Conservation (phyloP, 2,329 filamentous ascomycete species). For the Trichoderma asperellum region DNA sequence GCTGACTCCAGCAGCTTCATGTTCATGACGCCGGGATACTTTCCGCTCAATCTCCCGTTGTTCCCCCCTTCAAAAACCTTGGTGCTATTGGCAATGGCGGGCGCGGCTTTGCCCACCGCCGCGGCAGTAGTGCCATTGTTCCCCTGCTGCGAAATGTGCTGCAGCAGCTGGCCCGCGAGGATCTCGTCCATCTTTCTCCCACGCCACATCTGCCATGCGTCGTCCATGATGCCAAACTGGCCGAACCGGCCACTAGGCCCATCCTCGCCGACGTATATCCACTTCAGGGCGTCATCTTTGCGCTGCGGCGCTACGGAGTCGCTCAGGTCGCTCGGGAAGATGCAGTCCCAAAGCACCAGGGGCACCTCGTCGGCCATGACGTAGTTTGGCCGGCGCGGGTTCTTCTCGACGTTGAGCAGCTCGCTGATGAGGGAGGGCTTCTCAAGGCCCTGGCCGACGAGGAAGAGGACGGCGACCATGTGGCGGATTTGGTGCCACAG, state of each 20-base stretch:
- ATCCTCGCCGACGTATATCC: slow-evolving; percentile 78
- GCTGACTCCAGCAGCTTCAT: slow-evolving; percentile 54
- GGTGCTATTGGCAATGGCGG: slow-evolving; percentile 38
- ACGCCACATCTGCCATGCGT: slow-evolving; percentile 83
- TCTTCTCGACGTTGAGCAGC: slow-evolving; percentile 72
- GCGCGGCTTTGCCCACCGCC: neutral
- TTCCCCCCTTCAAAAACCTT: slow-evolving; percentile 61
- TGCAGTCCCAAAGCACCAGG: slow-evolving; percentile 93
- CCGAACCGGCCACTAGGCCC: slow-evolving; percentile 64
- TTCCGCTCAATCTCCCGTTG: slow-evolving; percentile 53
- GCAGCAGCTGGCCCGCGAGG: slow-evolving; percentile 73
- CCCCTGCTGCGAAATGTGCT: slow-evolving; percentile 56
- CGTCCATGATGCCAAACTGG: slow-evolving; percentile 67
- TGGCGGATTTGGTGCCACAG: slow-evolving; percentile 98
- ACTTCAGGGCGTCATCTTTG: slow-evolving; percentile 66
- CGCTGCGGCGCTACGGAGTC: slow-evolving; percentile 42
- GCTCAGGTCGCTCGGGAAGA: slow-evolving; percentile 66
- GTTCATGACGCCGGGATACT: slow-evolving; percentile 60
- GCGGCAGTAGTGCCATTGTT: neutral
- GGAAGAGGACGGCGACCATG: slow-evolving; percentile 90
- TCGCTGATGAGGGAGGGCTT: slow-evolving; percentile 70
- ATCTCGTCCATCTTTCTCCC: slow-evolving; percentile 88
- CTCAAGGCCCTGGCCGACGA: slow-evolving; percentile 88
- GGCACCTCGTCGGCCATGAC: slow-evolving; percentile 89
- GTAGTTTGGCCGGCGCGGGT: slow-evolving; percentile 81